A percentile compares a stretch with the other conserved stretches of the same genome.
These are phyloP conservation scores for Mycena polygramma DNA, from an alignment of 768 basidiomycete species.

Conservation along the genomic window DNA sequence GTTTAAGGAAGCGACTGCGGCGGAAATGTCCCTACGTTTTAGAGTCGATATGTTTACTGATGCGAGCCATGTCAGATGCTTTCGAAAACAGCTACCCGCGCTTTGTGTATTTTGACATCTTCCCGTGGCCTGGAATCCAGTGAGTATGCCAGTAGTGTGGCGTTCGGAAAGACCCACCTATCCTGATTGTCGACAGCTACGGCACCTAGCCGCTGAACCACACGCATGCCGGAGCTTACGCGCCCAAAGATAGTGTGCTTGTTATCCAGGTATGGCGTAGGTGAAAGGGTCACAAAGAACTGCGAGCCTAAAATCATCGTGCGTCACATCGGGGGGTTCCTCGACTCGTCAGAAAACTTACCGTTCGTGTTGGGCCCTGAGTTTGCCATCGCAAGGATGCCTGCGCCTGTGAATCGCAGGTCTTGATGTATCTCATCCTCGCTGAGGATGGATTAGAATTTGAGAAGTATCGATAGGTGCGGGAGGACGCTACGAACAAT, in stretches of 20 bases:
- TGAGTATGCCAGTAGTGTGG: slow-evolving; percentile 11
- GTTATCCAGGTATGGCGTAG: slow-evolving; percentile 86
- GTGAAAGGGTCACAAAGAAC: slow-evolving; percentile 90
- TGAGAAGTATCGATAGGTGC: neutral
- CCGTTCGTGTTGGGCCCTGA: slow-evolving; percentile 95
- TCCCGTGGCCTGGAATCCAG: slow-evolving; percentile 66
- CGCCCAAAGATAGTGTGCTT: slow-evolving; percentile 94
- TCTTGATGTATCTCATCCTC: slow-evolving; percentile 94
- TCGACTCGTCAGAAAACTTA: slow-evolving; percentile 37
- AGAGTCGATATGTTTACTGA: neutral
- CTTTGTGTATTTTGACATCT: slow-evolving; percentile 93
- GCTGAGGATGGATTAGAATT: slow-evolving; percentile 52
- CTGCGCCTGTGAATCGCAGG: slow-evolving; percentile 94
- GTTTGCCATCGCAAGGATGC: slow-evolving; percentile 97
- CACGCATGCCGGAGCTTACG: slow-evolving; percentile 91
- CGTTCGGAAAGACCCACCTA: slow-evolving; percentile 61
- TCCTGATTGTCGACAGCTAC: slow-evolving; percentile 93
- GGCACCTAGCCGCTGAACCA: slow-evolving; percentile 91
- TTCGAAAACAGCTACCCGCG: slow-evolving; percentile 45
- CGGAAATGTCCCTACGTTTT: neutral
- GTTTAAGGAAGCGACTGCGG: neutral
- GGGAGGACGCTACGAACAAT: slow-evolving; percentile 68
- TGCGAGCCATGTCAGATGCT: neutral
- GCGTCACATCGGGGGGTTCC: neutral
- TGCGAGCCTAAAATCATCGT: slow-evolving; percentile 78